Conservation (phyloP, 352 stramenopile species). For the Phytopythium montanum region DNA sequence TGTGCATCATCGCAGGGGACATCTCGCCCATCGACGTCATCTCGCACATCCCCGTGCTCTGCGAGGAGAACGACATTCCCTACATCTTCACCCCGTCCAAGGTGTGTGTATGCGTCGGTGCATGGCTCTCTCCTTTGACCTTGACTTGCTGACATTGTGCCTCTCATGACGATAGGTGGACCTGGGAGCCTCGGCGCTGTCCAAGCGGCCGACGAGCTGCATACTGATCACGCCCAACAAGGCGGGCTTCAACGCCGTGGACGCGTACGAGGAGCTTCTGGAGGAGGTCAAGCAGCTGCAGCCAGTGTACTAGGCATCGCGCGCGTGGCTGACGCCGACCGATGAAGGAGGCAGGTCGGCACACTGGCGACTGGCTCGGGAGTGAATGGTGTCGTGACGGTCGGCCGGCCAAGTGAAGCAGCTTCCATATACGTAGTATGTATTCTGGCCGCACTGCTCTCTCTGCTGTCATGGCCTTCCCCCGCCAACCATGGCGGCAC, state of each 20-base stretch:
- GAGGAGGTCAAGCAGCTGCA: constrained; percentile 88
- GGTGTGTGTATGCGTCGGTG: constrained; percentile 32
- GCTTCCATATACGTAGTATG: constrained; percentile 41
- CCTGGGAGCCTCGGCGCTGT: constrained; percentile 95
- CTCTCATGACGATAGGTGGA: constrained; percentile 48
- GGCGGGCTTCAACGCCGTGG: constrained; percentile 85
- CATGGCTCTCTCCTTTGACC: neutral
- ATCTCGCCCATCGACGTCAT: constrained; percentile 99
- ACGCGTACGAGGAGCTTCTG: constrained; percentile 89
- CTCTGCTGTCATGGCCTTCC: constrained; percentile 17
- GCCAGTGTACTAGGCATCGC: constrained; percentile 81
- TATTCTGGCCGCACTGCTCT: constrained; percentile 11
- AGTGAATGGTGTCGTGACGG: constrained; percentile 1
- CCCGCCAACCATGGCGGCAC: constrained; percentile 18
- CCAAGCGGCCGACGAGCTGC: constrained; percentile 98
- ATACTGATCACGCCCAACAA: constrained; percentile 96
- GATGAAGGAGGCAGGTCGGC: neutral
- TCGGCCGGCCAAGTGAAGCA: constrained; percentile 13
- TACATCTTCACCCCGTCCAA: constrained; percentile 99
- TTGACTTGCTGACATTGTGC: neutral
- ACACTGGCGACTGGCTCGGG: neutral
- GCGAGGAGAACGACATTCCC: constrained; percentile 98
- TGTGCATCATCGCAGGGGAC: constrained; percentile 99
- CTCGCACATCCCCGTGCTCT: constrained; percentile 97
- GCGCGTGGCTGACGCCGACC: neutral